Conservation (phyloP, 2,329 filamentous ascomycete genomes). For the Neonectria faginata region DNA sequence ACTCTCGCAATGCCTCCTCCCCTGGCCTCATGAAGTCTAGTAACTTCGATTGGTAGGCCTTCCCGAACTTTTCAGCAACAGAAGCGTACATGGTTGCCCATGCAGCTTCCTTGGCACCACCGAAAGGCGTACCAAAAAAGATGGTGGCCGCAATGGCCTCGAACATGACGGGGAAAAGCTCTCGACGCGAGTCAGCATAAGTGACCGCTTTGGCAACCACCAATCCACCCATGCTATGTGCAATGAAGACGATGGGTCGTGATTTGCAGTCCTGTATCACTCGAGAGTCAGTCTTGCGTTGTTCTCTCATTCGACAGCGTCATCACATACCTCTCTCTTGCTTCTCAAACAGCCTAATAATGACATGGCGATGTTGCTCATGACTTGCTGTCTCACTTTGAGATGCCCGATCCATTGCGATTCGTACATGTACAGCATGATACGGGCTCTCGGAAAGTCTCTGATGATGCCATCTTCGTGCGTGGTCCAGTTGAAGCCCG, state of each 20-base stretch:
- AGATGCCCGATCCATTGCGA: slow-evolving; percentile 55
- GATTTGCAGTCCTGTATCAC: slow-evolving; percentile 13
- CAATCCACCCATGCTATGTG: slow-evolving; percentile 59
- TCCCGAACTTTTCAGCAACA: slow-evolving; percentile 49
- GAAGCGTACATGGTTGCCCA: slow-evolving; percentile 53
- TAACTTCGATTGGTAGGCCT: slow-evolving; percentile 51
- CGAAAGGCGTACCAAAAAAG: slow-evolving; percentile 58
- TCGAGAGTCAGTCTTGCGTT: neutral
- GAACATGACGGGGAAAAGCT: slow-evolving; percentile 54
- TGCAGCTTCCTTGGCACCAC: slow-evolving; percentile 52
- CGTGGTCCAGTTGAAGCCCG: slow-evolving; percentile 56
- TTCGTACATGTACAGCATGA: slow-evolving; percentile 57
- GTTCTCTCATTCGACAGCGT: neutral
- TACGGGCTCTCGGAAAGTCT: slow-evolving; percentile 55
- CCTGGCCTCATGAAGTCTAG: slow-evolving; percentile 56
- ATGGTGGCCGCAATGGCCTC: slow-evolving; percentile 54
- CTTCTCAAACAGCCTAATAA: slow-evolving; percentile 51
- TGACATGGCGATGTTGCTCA: slow-evolving; percentile 53
- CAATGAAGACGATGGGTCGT: slow-evolving; percentile 57
- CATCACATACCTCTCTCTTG: slow-evolving; percentile 49
- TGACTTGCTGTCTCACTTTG: slow-evolving; percentile 55
- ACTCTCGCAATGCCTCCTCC: slow-evolving; percentile 52
- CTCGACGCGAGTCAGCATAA: slow-evolving; percentile 49
- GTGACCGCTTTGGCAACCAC: slow-evolving; percentile 55
- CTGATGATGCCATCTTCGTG: slow-evolving; percentile 50